Conservation (phyloP, 805 yeast species). For the Ogataea ganodermae region DNA sequence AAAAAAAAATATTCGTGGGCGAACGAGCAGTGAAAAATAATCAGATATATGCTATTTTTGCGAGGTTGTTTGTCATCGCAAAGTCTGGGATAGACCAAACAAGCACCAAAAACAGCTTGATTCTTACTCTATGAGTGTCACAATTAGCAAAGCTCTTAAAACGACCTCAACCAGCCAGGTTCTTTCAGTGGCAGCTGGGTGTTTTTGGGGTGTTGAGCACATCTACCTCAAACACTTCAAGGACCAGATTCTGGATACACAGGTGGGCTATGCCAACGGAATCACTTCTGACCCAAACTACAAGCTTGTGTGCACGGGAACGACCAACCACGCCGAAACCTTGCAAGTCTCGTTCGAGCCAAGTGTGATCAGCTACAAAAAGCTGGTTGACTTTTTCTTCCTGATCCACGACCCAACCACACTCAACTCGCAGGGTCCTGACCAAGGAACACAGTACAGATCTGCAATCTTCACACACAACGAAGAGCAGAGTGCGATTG, state of each 20-base stretch:
- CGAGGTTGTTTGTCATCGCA: too few relatives aligned
- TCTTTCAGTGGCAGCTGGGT: slow-evolving; percentile 62
- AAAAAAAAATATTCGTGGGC: too few relatives aligned
- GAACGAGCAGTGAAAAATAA: not conserved
- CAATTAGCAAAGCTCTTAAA: slow-evolving; percentile 28
- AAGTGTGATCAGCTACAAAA: slow-evolving; percentile 51
- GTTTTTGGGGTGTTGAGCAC: slow-evolving; percentile 91
- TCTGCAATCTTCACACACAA: slow-evolving; percentile 72
- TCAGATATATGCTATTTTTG: too few relatives aligned
- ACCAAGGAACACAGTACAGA: slow-evolving; percentile 86
- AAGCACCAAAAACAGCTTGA: not conserved
- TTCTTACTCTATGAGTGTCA: slow-evolving; percentile 13
- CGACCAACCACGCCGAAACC: slow-evolving; percentile 81
- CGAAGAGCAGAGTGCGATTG: slow-evolving; percentile 47
- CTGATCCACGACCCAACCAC: slow-evolving; percentile 95
- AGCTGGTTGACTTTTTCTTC: slow-evolving; percentile 80
- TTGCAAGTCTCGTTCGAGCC: slow-evolving; percentile 86
- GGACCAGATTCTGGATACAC: slow-evolving; percentile 66
- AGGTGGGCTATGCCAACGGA: slow-evolving; percentile 94
- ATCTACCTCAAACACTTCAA: slow-evolving; percentile 72
- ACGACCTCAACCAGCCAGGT: slow-evolving; percentile 46
- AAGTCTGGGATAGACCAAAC: too few relatives aligned
- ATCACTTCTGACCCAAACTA: slow-evolving; percentile 55
- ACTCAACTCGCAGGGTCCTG: slow-evolving; percentile 80
- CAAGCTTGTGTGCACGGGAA: slow-evolving; percentile 71